Conservation (phyloP, 2,329 filamentous ascomycete species). For the Nigrograna mackinnonii region DNA sequence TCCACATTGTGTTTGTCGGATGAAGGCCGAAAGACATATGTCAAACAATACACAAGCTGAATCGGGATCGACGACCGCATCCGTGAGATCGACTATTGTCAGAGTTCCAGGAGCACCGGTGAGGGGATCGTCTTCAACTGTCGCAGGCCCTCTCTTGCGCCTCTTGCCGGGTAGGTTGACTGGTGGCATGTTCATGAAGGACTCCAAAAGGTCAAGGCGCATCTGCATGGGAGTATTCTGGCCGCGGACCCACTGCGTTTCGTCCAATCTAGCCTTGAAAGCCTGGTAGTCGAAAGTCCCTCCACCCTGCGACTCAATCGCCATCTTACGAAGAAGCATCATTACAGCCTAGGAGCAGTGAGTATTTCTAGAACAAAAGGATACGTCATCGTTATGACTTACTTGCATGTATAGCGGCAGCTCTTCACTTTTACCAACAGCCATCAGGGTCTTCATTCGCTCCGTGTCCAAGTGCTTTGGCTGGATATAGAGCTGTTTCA, state of each 20-base stretch:
- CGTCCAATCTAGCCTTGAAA: conserved; percentile 8
- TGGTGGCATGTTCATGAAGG: conserved; percentile 7
- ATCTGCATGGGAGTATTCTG: conserved; percentile 13
- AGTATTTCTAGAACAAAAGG: too few relatives aligned
- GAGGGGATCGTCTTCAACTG: conserved; percentile 5
- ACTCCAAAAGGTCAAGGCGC: conserved; percentile 16
- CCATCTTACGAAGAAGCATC: conserved; percentile 18
- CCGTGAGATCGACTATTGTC: conserved; percentile 72
- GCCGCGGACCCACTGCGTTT: conserved; percentile 3
- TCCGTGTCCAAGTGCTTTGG: conserved; percentile 17
- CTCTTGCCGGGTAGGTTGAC: not conserved
- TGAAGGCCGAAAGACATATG: conserved; percentile 69
- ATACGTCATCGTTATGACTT: conserved; percentile 2
- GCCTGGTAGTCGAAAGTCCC: conserved; percentile 10
- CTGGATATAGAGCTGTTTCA: conserved; percentile 10
- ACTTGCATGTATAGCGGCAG: conserved; percentile 21
- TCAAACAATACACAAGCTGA: conserved; percentile 73
- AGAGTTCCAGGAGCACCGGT: conserved; percentile 50
- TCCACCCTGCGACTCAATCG: conserved; percentile 4
- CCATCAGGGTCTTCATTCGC: conserved; percentile 20
- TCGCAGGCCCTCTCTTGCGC: not conserved
- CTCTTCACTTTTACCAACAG: conserved; percentile 11
- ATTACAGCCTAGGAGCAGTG: conserved; percentile 10
- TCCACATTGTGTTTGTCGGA: conserved; percentile 43
- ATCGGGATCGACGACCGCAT: conserved; percentile 69